Evolutionary conservation across 2,329 filamentous ascomycete species (phyloP), one percentile per base, ranked within the genome.

Genomic region (Fusarium setosum): DNA sequence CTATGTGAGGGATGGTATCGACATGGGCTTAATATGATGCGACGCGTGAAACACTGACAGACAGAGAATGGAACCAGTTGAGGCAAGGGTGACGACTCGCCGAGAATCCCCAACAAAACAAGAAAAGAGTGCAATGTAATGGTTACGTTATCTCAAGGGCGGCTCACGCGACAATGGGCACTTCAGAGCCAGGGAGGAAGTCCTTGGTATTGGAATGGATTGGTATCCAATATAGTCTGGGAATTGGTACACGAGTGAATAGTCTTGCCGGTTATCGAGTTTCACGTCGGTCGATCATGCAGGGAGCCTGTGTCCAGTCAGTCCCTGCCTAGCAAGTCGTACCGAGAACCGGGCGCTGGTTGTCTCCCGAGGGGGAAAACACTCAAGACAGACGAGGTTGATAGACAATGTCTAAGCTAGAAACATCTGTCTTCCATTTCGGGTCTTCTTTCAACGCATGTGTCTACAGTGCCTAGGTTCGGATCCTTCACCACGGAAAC

Each of bases 1-100:
- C 63, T 64, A 67, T 67, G 63, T 60, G 63, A 66, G 59, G 63
- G 49, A 60, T 64, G 26, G n/a, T 67, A 63, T 65, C 18, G 59
- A 64, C 41, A 53, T 60, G 63, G 63, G 58, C 47, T 26, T 34
- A 37, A 18, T 37, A 38, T 32, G 18, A 34, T 18, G 29, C 29
- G 26, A 32, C 20, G 42, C 24, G 54, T 65, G 63, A 65, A 65
- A 65, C 63, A 29, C 9, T 29, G 26, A 29, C 26, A 29, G n/a
- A 34, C 47, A 50, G 51, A 61, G 62, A 66, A 66, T 41, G 50
- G 44, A 9, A 48, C n/a, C n/a, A n/a, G n/a, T 48, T 41, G 63
- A 65, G 31, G 51, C 58, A 66, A 65, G 62, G 62, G 61, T 63
- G 61, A 21, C 7, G 23, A 41, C 26, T n/a, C 26, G 12, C 26